Percentiles rank a stretch among this genome's conserved stretches.
Evolutionary conservation across 768 basidiomycete species (phyloP).

Genomic region (Lentinula sp.): DNA sequence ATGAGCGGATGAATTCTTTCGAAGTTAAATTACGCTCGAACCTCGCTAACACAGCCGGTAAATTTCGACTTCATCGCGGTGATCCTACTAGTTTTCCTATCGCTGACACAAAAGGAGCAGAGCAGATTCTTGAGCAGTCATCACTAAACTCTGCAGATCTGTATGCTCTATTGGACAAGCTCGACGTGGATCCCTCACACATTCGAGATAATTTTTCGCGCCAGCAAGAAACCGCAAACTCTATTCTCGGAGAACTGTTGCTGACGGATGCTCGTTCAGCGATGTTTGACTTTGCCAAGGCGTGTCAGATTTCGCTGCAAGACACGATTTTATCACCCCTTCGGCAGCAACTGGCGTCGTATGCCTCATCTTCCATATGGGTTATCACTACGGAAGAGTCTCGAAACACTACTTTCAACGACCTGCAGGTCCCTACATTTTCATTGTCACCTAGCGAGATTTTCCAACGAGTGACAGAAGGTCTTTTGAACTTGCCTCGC

Average conservation of each 20-base stretch:
- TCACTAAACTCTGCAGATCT: conserved; percentile 78
- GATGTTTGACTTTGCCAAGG: conserved; percentile 57
- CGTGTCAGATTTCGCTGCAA: conserved; percentile 76
- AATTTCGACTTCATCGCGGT: conserved; percentile 49
- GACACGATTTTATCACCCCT: conserved; percentile 82
- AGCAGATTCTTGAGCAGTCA: conserved; percentile 76
- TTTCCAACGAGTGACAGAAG: conserved; percentile 86
- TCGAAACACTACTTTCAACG: conserved; percentile 37
- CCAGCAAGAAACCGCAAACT: conserved; percentile 16
- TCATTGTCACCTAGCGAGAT: conserved; percentile 87
- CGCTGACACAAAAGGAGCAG: conserved; percentile 60
- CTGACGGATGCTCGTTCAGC: conserved; percentile 51
- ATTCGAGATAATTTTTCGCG: conserved; percentile 20
- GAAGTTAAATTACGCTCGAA: conserved; percentile 62
- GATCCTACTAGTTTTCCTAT: conserved; percentile 51
- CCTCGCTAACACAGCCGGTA: conserved; percentile 52
- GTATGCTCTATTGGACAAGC: conserved; percentile 48
- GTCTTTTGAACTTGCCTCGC: conserved; percentile 87
- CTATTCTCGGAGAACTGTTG: conserved; percentile 30
- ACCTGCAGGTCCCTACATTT: conserved; percentile 81
- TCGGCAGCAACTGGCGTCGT: conserved; percentile 61
- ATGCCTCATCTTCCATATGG: conserved; percentile 70
- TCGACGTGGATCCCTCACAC: conserved; percentile 36
- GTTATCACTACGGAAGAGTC: conserved; percentile 41
- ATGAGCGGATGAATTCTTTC: conserved; percentile 61